Percentiles rank a stretch among this genome's conserved stretches.
phyloP scores from a whole-genome alignment of 257 asterid species.

The Jasminum sambac region DNA sequence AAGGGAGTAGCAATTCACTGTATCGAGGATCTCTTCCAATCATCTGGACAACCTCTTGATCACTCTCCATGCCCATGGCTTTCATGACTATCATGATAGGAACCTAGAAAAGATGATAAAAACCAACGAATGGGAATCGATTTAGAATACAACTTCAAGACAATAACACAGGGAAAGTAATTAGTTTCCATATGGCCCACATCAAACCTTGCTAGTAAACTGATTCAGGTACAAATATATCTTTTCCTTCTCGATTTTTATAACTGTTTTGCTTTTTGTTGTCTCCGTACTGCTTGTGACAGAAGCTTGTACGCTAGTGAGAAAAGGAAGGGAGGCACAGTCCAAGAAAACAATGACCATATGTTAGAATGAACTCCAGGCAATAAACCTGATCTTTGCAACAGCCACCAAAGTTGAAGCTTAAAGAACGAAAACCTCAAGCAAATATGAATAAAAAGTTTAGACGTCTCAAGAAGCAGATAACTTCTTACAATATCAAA shows the following conservation, averaged over 20 bases:
- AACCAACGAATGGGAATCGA: conserved; percentile 5
- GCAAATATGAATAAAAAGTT: neutral
- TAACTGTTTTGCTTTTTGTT: conserved; percentile 73
- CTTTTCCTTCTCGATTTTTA: conserved; percentile 87
- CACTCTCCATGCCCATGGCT: conserved; percentile 99
- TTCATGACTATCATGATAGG: conserved; percentile 91
- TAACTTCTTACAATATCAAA: neutral
- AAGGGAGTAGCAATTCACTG: conserved; percentile 82
- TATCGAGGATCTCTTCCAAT: conserved; percentile 95
- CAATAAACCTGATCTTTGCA: neutral
- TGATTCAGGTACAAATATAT: conserved; percentile 67
- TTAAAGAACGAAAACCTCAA: neutral
- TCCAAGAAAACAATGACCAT: conserved; percentile 10
- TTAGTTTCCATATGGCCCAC: conserved; percentile 20
- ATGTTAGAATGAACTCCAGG: neutral
- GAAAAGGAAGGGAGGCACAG: conserved; percentile 25
- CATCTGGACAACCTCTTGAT: conserved; percentile 98
- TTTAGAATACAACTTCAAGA: conserved; percentile 12
- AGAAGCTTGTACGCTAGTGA: conserved; percentile 89
- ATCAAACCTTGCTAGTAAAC: conserved; percentile 66
- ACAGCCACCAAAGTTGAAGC: neutral
- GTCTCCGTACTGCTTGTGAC: conserved; percentile 81
- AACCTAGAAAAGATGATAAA: conserved; percentile 49
- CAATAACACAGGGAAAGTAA: conserved; percentile 10
- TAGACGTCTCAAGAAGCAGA: neutral